Percentiles rank a stretch among this genome's conserved stretches.
These are phyloP conservation scores for Royoungia palumana DNA, from an alignment of 768 basidiomycete species.

Conservation along the genomic window DNA sequence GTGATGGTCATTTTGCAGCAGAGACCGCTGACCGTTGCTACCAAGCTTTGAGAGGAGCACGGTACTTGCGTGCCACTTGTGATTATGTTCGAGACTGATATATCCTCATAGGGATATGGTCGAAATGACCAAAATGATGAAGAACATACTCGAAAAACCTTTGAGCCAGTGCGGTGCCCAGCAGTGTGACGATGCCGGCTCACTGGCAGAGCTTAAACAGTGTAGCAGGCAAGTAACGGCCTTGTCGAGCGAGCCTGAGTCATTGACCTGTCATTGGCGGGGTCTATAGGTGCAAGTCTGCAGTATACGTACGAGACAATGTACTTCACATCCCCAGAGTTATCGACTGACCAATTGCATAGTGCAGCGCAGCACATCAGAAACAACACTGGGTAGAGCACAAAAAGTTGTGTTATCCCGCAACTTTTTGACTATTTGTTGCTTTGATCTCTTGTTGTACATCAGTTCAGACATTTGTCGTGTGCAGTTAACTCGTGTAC, in stretches of 20 bases:
- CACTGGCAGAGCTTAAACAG: slow-evolving; percentile 30
- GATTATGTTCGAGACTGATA: neutral
- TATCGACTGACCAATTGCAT: slow-evolving; percentile 1
- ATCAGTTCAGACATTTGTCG: no score
- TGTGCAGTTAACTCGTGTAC: no score
- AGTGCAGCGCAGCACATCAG: slow-evolving; percentile 39
- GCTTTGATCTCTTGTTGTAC: no score
- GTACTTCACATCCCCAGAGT: neutral
- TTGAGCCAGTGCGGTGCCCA: slow-evolving; percentile 33
- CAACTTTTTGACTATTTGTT: slow-evolving; percentile 26
- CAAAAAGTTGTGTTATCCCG: slow-evolving; percentile 33
- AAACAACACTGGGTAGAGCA: slow-evolving; percentile 36
- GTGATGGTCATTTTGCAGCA: slow-evolving; percentile 28
- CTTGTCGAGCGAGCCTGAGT: neutral
- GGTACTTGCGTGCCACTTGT: slow-evolving; percentile 19
- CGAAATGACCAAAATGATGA: slow-evolving; percentile 28
- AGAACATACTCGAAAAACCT: slow-evolving; percentile 26
- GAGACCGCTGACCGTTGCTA: slow-evolving; percentile 38
- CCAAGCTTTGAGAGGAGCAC: slow-evolving; percentile 26
- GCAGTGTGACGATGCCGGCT: slow-evolving; percentile 20
- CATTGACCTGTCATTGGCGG: neutral
- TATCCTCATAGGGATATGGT: slow-evolving; percentile 25
- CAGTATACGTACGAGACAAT: slow-evolving; percentile 38
- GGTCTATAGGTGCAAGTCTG: slow-evolving; percentile 37
- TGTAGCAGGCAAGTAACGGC: slow-evolving; percentile 34